Evolutionary conservation across 2,329 filamentous ascomycete species (phyloP).

Genomic region (Aspergillus cejpii): DNA sequence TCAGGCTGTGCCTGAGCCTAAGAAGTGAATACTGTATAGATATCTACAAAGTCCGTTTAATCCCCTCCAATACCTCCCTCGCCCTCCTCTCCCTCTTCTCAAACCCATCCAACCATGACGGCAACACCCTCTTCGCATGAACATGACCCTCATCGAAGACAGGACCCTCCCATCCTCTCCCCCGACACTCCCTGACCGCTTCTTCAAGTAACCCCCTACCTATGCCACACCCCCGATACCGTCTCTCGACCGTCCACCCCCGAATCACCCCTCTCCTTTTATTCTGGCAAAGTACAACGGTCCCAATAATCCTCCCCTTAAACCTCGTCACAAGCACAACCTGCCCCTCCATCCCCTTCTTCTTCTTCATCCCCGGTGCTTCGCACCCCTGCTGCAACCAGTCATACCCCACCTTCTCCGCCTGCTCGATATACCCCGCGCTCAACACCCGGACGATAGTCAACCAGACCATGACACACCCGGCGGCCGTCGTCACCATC

Average conservation of each 20-base stretch:
- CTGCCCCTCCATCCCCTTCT: constrained; percentile 33
- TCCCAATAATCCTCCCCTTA: constrained; percentile 63
- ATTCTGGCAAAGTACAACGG: constrained; percentile 51
- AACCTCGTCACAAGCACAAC: constrained; percentile 54
- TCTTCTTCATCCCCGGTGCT: constrained; percentile 32
- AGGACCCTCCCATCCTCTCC: constrained; percentile 61
- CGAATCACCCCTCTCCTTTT: constrained; percentile 50
- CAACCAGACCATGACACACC: constrained; percentile 58
- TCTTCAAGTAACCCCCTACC: constrained; percentile 67
- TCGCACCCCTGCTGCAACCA: constrained; percentile 46
- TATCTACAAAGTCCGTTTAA: too few species aligned
- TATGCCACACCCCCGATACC: constrained; percentile 64
- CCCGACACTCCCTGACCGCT: constrained; percentile 61
- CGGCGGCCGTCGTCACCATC: constrained; percentile 38
- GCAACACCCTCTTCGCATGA: constrained; percentile 60
- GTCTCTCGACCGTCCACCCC: constrained; percentile 70
- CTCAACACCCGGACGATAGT: constrained; percentile 56
- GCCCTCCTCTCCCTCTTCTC: constrained; percentile 55
- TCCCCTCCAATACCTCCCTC: constrained; percentile 27
- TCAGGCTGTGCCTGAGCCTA: background rate
- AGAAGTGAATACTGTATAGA: background rate
- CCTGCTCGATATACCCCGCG: constrained; percentile 55
- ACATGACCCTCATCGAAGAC: constrained; percentile 72
- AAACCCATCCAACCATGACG: constrained; percentile 58
- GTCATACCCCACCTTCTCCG: constrained; percentile 54